A percentile compares a stretch with the other conserved stretches of the same genome.
These are phyloP conservation scores for Coemansia biformis DNA, from an alignment of 192 early-diverging fungal species.

Conservation along the genomic window DNA sequence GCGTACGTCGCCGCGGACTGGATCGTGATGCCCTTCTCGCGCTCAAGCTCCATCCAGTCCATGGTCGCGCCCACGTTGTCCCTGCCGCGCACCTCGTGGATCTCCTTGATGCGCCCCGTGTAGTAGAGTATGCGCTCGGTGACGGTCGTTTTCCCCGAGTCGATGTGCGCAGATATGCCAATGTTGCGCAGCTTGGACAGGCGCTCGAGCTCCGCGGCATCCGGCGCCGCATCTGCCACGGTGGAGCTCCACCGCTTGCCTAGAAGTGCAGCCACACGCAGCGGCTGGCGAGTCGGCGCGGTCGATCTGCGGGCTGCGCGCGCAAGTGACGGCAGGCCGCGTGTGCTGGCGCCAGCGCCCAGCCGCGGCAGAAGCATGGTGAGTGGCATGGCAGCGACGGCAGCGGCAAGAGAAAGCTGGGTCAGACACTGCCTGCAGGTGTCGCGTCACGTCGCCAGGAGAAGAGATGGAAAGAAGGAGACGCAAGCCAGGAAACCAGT, in stretches of 20 bases:
- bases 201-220: constrained; percentile 44
- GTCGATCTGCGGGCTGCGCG: background rate
- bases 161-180: constrained; percentile 85
- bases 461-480: no score
- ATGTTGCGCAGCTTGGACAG: constrained; percentile 72
- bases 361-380: constrained; percentile 36
- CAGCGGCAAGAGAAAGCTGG: no score
- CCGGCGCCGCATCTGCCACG: constrained; percentile 4
- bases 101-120: constrained; percentile 82
- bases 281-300: background rate
- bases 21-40: constrained; percentile 90
- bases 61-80: constrained; percentile 95
- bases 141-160: constrained; percentile 82
- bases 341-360: constrained; percentile 3
- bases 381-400: constrained; percentile 1
- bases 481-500: no score
- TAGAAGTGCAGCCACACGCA: constrained; percentile 10
- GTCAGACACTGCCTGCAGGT: no score
- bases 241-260: constrained; percentile 29
- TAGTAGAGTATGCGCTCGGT: constrained; percentile 82
- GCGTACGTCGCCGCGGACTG: constrained; percentile 83
- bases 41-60: constrained; percentile 99
- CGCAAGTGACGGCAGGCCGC: background rate
- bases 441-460: no score
- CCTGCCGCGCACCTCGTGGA: constrained; percentile 81